phyloP scores from a whole-genome alignment of 192 early-diverging fungal genomes.

The Umbelopsis sp. region DNA sequence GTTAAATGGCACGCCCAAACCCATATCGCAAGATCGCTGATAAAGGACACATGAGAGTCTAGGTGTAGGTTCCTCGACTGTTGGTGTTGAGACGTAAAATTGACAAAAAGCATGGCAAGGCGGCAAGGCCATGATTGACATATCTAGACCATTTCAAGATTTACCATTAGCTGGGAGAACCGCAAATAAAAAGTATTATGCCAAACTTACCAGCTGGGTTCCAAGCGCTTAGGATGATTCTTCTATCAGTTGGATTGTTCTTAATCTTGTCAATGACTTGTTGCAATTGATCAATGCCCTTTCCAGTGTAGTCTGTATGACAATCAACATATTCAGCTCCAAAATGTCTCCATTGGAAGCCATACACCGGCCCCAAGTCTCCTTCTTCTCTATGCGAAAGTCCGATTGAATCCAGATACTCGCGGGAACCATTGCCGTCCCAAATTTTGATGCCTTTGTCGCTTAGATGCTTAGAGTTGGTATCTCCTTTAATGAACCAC shows the following conservation, averaged over 20 bases:
- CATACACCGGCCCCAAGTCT: slow-evolving; percentile 95
- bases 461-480: slow-evolving; percentile 75
- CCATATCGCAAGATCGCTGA: slow-evolving; percentile 95
- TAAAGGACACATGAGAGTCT: slow-evolving; percentile 91
- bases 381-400: slow-evolving; percentile 75
- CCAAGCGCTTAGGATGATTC: slow-evolving; percentile 96
- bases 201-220: slow-evolving; percentile 82
- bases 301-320: slow-evolving; percentile 84
- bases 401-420: slow-evolving; percentile 85
- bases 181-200: not conserved
- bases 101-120: slow-evolving; percentile 98
- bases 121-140: slow-evolving; percentile 90
- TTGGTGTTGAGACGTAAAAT: slow-evolving; percentile 86
- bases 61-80: slow-evolving; percentile 51
- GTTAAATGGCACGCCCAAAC: slow-evolving; percentile 98
- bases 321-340: slow-evolving; percentile 86
- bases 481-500: slow-evolving; percentile 94
- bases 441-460: slow-evolving; percentile 81
- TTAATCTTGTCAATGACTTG: slow-evolving; percentile 87
- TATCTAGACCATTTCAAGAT: slow-evolving; percentile 50
- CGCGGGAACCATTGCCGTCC: slow-evolving; percentile 92
- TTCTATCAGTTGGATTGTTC: slow-evolving; percentile 82
- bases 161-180: not conserved
- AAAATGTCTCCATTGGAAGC: slow-evolving; percentile 99
- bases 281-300: slow-evolving; percentile 92